These are phyloP conservation scores for Albizia julibrissin DNA, from an alignment of 306 rosid genomes.

Conservation along the genomic window DNA sequence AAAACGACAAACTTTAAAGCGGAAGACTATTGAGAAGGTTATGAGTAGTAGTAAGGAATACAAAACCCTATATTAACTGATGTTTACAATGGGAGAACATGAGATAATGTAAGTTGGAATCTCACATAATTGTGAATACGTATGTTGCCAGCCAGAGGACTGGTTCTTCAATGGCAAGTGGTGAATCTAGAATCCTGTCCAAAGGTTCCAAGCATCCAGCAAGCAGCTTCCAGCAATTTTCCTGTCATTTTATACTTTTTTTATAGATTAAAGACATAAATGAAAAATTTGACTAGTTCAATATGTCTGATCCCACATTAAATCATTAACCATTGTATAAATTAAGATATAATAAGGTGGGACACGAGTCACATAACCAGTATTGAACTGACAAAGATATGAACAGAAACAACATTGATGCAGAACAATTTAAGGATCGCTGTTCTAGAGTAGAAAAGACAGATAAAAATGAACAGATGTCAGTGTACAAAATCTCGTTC, in stretches of 20 bases:
- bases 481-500: neutral
- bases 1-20: neutral
- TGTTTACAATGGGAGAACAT: neutral
- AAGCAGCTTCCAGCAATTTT: conserved; percentile 78
- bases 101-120: conserved; percentile 29
- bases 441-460: neutral
- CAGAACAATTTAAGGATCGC: neutral
- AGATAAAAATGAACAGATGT: neutral
- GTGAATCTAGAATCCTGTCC: conserved; percentile 73
- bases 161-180: conserved; percentile 64
- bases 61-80: neutral
- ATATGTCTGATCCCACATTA: neutral
- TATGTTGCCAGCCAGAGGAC: conserved; percentile 32
- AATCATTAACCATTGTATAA: neutral
- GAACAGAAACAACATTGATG: conserved; percentile 3
- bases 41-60: conserved; percentile 8
- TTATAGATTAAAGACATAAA: conserved; percentile 12
- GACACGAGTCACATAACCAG: neutral
- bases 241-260: conserved; percentile 55
- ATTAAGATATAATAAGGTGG: neutral
- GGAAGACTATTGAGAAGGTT: conserved; percentile 9
- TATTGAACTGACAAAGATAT: neutral
- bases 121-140: conserved; percentile 32
- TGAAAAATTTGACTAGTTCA: neutral
- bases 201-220: conserved; percentile 76